Base-by-base conservation (phyloP, 352 stramenopile genomes). In the Phytophthora constricta region DNA sequence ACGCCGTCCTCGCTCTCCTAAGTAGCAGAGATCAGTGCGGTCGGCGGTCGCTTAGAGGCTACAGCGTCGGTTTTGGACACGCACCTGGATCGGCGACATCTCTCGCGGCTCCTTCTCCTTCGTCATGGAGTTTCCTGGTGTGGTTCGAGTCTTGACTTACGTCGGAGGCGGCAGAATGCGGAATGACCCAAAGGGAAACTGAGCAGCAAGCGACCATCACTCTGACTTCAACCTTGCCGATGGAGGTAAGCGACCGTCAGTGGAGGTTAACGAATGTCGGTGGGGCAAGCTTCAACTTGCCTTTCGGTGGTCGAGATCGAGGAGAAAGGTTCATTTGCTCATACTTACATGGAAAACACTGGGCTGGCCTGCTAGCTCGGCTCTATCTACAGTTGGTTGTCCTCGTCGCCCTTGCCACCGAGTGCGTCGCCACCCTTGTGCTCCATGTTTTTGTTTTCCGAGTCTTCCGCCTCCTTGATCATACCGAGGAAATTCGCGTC, bases 401-500 rank as follows among this genome's bases (percentile, higher is more conserved):
- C 65, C 26, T 77, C 72, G 26, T 80, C 71, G 14, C 66, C 68
- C 26, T 77, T 77, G 14, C 73, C 73, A 34, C 77, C 70, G 8
- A 85, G 56, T 2, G 63, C 59, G 20, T 85, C 76, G 31, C 74
- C 66, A 5, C 58, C 64, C 66, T 91, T 93, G 77, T 93, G 84
- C 56, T 94, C 86, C 86, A 92, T 92, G 73, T 92, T 93, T 53
- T 93, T 93, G 68, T 93, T 95, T 58, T 95, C 87, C 59, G 84
- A 93, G 66, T 98, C 94, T 67, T 98, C 94, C 27, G 92, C 92
- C 51, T 98, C 94, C 69, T 98, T 98, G 80, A 98, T 98, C 93
- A 98, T 98, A 22, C 89, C 89, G 16, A 98, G 74, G 76, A 98
- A 98, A 57, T 98, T 96, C 53, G 94, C 93, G 75, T 98, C 94